Percentiles rank a stretch among this genome's conserved stretches.
phyloP scores from a whole-genome alignment of 177 flowering plant species.

The Vitis hybrid region DNA sequence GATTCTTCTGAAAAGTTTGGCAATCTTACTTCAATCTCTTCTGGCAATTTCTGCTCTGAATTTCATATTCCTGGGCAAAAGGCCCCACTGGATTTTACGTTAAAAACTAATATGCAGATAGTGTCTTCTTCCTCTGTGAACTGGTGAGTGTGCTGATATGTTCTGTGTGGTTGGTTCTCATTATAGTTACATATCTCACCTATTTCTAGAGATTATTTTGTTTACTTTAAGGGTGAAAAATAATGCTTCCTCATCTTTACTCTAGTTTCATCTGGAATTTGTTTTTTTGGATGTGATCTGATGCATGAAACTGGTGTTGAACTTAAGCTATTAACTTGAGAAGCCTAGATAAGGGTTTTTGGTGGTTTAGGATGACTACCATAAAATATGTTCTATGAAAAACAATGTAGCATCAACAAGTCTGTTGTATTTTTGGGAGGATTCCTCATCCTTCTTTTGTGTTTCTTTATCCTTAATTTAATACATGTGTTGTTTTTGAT shows the following conservation, averaged over 20 bases:
- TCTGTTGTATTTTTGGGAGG: too few relatives aligned
- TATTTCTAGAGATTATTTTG: not conserved
- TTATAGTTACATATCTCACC: not conserved
- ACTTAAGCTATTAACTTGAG: too few relatives aligned
- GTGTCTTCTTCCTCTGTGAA: slow-evolving; percentile 57
- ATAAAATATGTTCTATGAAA: too few relatives aligned
- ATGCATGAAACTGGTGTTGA: too few relatives aligned
- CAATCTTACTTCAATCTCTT: slow-evolving; percentile 14
- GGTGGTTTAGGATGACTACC: too few relatives aligned
- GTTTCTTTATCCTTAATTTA: too few relatives aligned
- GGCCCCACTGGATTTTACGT: slow-evolving; percentile 62
- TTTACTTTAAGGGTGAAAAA: not conserved
- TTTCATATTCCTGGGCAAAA: slow-evolving; percentile 40
- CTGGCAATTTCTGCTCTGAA: slow-evolving; percentile 33
- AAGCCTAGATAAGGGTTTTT: too few relatives aligned
- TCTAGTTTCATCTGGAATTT: not conserved
- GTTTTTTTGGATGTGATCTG: not conserved
- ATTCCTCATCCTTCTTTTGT: too few relatives aligned
- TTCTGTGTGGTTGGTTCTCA: not conserved
- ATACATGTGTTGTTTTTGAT: too few relatives aligned
- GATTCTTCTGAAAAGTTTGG: slow-evolving; percentile 28
- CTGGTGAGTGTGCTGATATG: slow-evolving; percentile 40
- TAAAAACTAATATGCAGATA: slow-evolving; percentile 59
- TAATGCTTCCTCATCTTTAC: not conserved
- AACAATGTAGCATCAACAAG: too few relatives aligned